phyloP scores from a whole-genome alignment of 2,329 filamentous ascomycete genomes.

The Exophiala viscosa region DNA sequence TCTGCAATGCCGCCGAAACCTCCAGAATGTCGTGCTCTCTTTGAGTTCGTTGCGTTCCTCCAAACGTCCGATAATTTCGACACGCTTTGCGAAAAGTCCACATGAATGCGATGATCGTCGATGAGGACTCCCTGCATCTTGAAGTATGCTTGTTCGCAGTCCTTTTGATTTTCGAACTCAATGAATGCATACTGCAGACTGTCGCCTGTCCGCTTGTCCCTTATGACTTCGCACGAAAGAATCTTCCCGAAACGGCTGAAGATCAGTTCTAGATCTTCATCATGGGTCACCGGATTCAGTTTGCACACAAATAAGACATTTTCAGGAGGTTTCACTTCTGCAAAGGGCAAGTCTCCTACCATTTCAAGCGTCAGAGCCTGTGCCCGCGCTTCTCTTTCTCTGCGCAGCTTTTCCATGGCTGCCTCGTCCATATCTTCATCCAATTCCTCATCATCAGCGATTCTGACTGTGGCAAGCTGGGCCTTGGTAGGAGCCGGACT shows the following conservation, averaged over 20 bases:
- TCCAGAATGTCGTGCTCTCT: slow-evolving; percentile 63
- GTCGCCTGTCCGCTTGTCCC: slow-evolving; percentile 89
- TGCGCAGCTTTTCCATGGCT: slow-evolving; percentile 70
- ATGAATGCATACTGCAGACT: slow-evolving; percentile 97
- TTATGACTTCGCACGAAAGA: slow-evolving; percentile 90
- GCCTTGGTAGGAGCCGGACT: slow-evolving; percentile 79
- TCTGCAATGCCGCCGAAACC: slow-evolving; percentile 89
- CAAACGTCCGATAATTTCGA: slow-evolving; percentile 83
- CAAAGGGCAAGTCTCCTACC: slow-evolving; percentile 95
- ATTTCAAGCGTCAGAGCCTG: slow-evolving; percentile 95
- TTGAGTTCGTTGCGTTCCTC: slow-evolving; percentile 79
- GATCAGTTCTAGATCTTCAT: slow-evolving; percentile 90
- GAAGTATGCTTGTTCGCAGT: slow-evolving; percentile 93
- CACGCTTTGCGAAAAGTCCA: slow-evolving; percentile 96
- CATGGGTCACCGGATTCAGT: slow-evolving; percentile 90
- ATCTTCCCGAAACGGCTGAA: slow-evolving; percentile 97
- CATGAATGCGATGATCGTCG: slow-evolving; percentile 94
- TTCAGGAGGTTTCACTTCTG: slow-evolving; percentile 94
- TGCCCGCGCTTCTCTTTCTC: slow-evolving; percentile 85
- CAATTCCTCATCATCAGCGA: slow-evolving; percentile 81
- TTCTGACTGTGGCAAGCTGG: slow-evolving; percentile 85
- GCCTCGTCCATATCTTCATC: slow-evolving; percentile 77
- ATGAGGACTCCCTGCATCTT: slow-evolving; percentile 99
- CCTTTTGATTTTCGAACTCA: slow-evolving; percentile 87
- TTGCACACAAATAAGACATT: slow-evolving; percentile 99